These are phyloP conservation scores for Claviceps sorghi DNA, from an alignment of 2,329 filamentous ascomycete genomes.

Conservation along the genomic window DNA sequence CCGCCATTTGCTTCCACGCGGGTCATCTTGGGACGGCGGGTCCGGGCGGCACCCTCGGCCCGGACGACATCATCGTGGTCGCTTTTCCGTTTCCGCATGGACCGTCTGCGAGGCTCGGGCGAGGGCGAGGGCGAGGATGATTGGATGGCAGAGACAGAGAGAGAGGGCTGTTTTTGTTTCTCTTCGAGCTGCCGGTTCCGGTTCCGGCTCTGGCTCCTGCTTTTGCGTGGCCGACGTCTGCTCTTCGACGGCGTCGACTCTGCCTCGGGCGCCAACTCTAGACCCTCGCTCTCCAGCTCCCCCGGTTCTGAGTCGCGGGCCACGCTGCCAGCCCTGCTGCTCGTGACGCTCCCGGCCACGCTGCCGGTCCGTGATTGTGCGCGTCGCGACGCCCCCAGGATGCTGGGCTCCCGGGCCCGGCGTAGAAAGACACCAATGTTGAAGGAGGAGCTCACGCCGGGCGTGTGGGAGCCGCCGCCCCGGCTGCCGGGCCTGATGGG, in stretches of 20 bases:
- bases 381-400: slow-evolving; percentile 38
- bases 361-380: slow-evolving; percentile 18
- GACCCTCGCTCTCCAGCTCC: slow-evolving; percentile 24
- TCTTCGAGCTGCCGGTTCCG: slow-evolving; percentile 5
- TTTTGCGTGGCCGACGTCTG: slow-evolving; percentile 23
- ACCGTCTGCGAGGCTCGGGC: slow-evolving; percentile 12
- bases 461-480: slow-evolving; percentile 31
- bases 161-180: slow-evolving; percentile 11
- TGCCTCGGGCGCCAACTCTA: slow-evolving; percentile 44
- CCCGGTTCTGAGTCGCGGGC: slow-evolving; percentile 17
- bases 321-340: slow-evolving; percentile 11
- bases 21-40: slow-evolving; percentile 23
- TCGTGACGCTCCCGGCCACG: slow-evolving; percentile 1
- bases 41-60: slow-evolving; percentile 20
- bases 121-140: background rate
- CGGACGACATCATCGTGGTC: slow-evolving; percentile 26
- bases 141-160: background rate
- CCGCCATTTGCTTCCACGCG: slow-evolving; percentile 14
- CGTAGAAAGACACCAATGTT: slow-evolving; percentile 45
- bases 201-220: slow-evolving; percentile 8
- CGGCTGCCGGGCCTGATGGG: slow-evolving; percentile 40
- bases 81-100: slow-evolving; percentile 42
- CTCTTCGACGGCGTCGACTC: slow-evolving; percentile 51
- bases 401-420: slow-evolving; percentile 45
- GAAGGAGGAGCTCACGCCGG: slow-evolving; percentile 33